Evolutionary conservation across 2,329 filamentous ascomycete genomes (phyloP).

Genomic region (Penicillium sp.): DNA sequence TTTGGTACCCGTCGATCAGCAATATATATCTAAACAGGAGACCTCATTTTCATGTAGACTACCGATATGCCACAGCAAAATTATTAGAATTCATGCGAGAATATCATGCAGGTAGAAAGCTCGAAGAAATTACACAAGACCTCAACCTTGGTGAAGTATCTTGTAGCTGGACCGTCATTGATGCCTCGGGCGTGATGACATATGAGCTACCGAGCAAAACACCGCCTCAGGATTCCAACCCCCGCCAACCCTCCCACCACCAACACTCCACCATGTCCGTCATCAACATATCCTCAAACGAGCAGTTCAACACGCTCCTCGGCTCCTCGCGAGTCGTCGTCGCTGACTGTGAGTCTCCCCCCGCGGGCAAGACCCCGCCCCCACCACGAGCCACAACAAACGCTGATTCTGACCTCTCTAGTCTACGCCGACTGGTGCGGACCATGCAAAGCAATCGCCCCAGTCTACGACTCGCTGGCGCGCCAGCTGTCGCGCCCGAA

Average conservation of each 20-base stretch:
- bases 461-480: slow-evolving; percentile 76
- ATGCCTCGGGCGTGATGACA: slow-evolving; percentile 30
- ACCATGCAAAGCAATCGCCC: slow-evolving; percentile 80
- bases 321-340: slow-evolving; percentile 75
- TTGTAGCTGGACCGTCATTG: neutral
- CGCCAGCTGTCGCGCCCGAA: slow-evolving; percentile 67
- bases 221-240: slow-evolving; percentile 11
- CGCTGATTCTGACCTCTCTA: slow-evolving; percentile 38
- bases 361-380: slow-evolving; percentile 8
- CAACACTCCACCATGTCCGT: slow-evolving; percentile 40
- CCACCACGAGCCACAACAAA: slow-evolving; percentile 9
- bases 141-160: neutral
- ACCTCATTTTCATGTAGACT: neutral
- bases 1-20: neutral
- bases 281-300: slow-evolving; percentile 59
- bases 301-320: slow-evolving; percentile 67
- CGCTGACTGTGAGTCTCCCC: slow-evolving; percentile 71
- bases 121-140: neutral
- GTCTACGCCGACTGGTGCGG: slow-evolving; percentile 87
- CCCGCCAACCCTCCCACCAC: slow-evolving; percentile 14
- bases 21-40: neutral
- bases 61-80: neutral
- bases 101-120: neutral
- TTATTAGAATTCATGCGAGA: neutral
- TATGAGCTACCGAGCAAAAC: slow-evolving; percentile 23